Percentiles rank a stretch among this genome's conserved stretches.
Conservation (phyloP, 1,284 basidiomycete species). For the Microbotryomycetes sp. region DNA sequence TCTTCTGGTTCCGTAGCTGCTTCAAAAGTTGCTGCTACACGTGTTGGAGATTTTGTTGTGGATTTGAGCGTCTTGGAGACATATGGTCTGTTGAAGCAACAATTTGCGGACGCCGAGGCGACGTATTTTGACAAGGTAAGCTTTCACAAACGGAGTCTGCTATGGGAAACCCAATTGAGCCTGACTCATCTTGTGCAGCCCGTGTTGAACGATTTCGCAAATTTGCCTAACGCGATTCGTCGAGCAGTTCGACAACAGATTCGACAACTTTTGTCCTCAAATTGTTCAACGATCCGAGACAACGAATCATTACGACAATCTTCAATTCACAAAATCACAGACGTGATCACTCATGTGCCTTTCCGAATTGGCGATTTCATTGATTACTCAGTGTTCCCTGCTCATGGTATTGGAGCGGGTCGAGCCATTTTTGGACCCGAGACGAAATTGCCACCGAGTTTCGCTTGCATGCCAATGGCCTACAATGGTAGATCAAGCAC, state of each 20-base stretch:
- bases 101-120: not conserved
- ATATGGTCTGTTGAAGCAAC: not conserved
- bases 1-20: conserved; percentile 8
- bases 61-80: conserved; percentile 27
- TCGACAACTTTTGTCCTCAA: conserved; percentile 20
- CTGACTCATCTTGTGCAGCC: conserved; percentile 6
- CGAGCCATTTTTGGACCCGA: conserved; percentile 28
- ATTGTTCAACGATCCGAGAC: not conserved
- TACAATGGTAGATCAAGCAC: conserved; percentile 34
- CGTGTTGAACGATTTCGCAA: conserved; percentile 28
- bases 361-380: conserved; percentile 33
- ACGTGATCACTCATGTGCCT: conserved; percentile 25
- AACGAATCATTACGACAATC: conserved; percentile 2
- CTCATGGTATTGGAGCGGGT: conserved; percentile 29
- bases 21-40: conserved; percentile 21
- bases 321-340: conserved; percentile 6
- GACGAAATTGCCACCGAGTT: conserved; percentile 20
- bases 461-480: conserved; percentile 29
- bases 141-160: not conserved
- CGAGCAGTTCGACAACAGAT: conserved; percentile 14
- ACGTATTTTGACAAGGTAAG: not conserved
- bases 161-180: not conserved
- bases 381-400: conserved; percentile 34
- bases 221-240: conserved; percentile 7
- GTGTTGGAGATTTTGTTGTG: conserved; percentile 31